Evolutionary conservation across 192 early-diverging fungal genomes (phyloP).

Genomic region (Mortierella alpina): DNA sequence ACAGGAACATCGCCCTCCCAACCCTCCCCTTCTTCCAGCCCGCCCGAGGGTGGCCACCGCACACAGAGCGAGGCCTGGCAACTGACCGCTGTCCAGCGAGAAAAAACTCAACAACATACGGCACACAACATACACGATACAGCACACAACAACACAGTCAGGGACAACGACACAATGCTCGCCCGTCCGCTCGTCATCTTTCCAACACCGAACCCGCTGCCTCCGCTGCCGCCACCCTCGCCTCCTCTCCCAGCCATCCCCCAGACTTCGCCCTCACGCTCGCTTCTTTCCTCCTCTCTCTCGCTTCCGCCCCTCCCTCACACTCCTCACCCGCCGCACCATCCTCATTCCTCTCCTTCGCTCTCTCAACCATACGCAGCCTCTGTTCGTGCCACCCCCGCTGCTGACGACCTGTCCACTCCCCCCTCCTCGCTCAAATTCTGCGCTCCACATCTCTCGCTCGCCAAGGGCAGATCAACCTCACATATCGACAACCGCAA

Average conservation of each 20-base stretch:
- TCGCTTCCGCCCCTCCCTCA: slow-evolving; percentile 1
- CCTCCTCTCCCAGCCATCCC: slow-evolving; percentile 2
- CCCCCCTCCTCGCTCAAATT: background rate
- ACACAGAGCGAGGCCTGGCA: no score
- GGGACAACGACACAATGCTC: slow-evolving; percentile 1
- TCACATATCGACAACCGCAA: background rate
- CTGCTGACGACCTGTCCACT: background rate
- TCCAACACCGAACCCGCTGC: slow-evolving; percentile 15
- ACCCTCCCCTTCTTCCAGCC: no score
- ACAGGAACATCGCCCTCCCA: no score
- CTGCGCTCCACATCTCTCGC: background rate
- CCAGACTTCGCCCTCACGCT: background rate
- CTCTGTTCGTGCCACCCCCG: background rate
- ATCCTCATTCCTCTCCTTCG: slow-evolving; percentile 2
- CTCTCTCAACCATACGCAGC: background rate
- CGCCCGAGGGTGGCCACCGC: no score
- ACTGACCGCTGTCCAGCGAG: no score
- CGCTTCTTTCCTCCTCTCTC: background rate
- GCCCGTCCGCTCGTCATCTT: slow-evolving; percentile 6
- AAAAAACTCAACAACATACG: no score
- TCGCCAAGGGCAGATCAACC: no score
- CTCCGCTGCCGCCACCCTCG: slow-evolving; percentile 12
- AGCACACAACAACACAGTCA: no score
- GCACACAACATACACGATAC: no score
- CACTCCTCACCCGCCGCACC: background rate